These are phyloP conservation scores for Plasmodium yoelii DNA, from an alignment of 169 alveolate genomes.

Conservation along the genomic window DNA sequence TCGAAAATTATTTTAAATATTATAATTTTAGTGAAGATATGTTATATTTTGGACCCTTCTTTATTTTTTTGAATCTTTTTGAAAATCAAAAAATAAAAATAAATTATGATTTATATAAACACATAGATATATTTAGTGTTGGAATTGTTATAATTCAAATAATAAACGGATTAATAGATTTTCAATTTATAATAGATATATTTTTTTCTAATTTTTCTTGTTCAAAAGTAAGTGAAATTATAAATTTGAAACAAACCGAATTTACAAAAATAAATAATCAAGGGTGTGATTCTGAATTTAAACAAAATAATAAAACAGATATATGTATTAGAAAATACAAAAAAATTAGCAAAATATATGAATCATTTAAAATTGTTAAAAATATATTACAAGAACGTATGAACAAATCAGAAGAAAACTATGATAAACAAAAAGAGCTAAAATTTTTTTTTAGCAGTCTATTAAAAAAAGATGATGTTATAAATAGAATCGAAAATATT, in stretches of 20 bases:
- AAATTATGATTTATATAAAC: constrained; percentile 13
- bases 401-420: neutral
- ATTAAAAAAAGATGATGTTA: neutral
- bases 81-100: neutral
- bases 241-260: too few relatives aligned
- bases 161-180: constrained; percentile 25
- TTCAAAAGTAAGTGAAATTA: too few relatives aligned
- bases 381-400: neutral
- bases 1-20: neutral
- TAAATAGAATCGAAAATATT: constrained; percentile 23
- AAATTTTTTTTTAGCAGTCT: neutral
- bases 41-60: constrained; percentile 17
- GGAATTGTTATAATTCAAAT: constrained; percentile 48
- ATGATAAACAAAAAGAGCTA: neutral
- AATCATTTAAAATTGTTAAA: neutral
- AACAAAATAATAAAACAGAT: too few relatives aligned
- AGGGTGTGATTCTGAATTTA: too few relatives aligned
- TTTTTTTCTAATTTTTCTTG: neutral
- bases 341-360: neutral
- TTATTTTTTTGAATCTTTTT: constrained; percentile 11
- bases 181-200: neutral
- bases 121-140: constrained; percentile 48
- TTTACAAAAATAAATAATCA: too few relatives aligned
- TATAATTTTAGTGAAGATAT: neutral
- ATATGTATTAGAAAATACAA: neutral